Evolutionary conservation across 176 grass and related monocot genomes (phyloP).

Genomic region (Puya raimondii): DNA sequence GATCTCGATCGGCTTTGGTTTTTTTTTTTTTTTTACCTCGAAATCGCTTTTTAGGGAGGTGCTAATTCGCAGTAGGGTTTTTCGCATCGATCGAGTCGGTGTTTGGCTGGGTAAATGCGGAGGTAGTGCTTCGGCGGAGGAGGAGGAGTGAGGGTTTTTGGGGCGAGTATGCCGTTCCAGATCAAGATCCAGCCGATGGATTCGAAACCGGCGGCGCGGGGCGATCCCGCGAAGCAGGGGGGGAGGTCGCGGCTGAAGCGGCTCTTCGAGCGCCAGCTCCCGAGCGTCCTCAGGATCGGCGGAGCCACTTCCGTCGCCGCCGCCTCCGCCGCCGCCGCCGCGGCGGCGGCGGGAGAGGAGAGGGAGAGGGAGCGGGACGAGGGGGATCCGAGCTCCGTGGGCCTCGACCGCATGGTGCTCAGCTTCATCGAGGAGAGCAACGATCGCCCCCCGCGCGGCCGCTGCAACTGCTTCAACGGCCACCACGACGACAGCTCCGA

Average conservation of each 20-base stretch:
- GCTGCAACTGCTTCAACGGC: conserved; percentile 90
- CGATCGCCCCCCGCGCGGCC: conserved; percentile 56
- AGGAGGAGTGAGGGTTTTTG: neutral
- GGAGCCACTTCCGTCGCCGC: conserved; percentile 1
- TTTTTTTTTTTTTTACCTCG: too few relatives aligned
- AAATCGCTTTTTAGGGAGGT: too few relatives aligned
- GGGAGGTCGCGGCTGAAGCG: conserved; percentile 48
- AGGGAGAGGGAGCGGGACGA: conserved; percentile 18
- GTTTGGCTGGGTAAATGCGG: conserved; percentile 7
- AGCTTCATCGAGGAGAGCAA: conserved; percentile 69
- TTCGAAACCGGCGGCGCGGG: conserved; percentile 17
- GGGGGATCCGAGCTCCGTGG: conserved; percentile 34
- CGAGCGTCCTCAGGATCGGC: conserved; percentile 33
- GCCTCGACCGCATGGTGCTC: conserved; percentile 75
- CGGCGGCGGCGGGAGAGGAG: conserved; percentile 32
- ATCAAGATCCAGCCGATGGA: conserved; percentile 47
- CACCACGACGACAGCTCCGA: conserved; percentile 67
- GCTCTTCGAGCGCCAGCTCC: conserved; percentile 36
- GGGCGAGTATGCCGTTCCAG: conserved; percentile 46
- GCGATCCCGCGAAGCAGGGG: conserved; percentile 21
- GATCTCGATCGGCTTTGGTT: too few relatives aligned
- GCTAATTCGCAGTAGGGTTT: too few relatives aligned
- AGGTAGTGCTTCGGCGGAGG: neutral
- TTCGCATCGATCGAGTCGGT: neutral
- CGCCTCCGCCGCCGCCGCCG: neutral